Percentiles rank a stretch among this genome's conserved stretches.
These are phyloP conservation scores for Verbascum thapsus DNA, from an alignment of 257 asterid species.

Conservation along the genomic window DNA sequence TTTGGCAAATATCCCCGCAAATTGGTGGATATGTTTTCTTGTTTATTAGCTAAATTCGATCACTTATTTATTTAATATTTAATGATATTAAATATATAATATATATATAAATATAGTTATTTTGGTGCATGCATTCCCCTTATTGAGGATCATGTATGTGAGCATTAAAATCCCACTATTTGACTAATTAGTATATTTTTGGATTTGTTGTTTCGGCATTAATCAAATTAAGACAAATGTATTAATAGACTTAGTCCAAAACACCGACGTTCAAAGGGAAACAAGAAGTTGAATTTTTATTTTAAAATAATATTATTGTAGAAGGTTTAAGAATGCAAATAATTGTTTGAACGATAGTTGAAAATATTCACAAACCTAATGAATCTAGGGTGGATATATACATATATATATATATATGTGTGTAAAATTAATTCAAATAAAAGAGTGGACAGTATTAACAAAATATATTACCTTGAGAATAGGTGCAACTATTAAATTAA, in stretches of 20 bases:
- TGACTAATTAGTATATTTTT: neutral
- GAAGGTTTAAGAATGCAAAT: too few relatives aligned
- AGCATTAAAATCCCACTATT: neutral
- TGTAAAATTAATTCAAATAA: too few relatives aligned
- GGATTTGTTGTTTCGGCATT: neutral
- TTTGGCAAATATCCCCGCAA: constrained; percentile 23
- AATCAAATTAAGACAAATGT: neutral
- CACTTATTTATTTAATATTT: neutral
- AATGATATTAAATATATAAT: constrained; percentile 14
- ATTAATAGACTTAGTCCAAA: neutral
- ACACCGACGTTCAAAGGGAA: neutral
- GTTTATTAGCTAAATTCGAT: constrained; percentile 12
- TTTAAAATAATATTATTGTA: neutral
- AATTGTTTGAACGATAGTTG: neutral
- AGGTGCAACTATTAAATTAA: too few relatives aligned
- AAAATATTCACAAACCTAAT: neutral
- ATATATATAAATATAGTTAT: neutral
- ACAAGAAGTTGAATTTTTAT: neutral
- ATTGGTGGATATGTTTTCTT: constrained; percentile 27
- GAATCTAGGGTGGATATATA: neutral
- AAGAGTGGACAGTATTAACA: too few relatives aligned
- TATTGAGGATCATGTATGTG: constrained; percentile 4
- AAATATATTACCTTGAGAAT: too few relatives aligned
- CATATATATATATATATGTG: too few relatives aligned
- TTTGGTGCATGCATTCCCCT: constrained; percentile 22